These are phyloP conservation scores for Rhodotorula glutinis DNA, from an alignment of 1,284 basidiomycete genomes.

Conservation along the genomic window DNA sequence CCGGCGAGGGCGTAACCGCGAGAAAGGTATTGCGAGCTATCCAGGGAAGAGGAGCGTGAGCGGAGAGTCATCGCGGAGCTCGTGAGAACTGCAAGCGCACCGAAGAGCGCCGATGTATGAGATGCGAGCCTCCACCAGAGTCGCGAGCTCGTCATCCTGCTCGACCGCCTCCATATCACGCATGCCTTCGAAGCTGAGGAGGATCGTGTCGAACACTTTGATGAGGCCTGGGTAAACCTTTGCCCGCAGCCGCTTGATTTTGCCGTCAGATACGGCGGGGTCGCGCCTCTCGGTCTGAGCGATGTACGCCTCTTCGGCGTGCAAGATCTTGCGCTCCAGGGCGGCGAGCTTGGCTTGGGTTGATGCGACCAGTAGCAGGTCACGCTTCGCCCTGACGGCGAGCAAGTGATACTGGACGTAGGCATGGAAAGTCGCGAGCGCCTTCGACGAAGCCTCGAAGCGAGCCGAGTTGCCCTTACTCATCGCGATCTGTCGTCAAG, in stretches of 20 bases:
- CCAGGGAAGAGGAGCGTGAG: neutral
- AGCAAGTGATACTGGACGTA: slow-evolving; percentile 83
- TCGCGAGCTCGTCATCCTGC: slow-evolving; percentile 74
- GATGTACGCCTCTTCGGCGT: slow-evolving; percentile 21
- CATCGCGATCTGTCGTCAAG: slow-evolving; percentile 49
- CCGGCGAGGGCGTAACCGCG: slow-evolving; percentile 61
- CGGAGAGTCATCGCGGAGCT: too few species aligned
- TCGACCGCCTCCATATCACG: slow-evolving; percentile 77
- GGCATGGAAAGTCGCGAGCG: slow-evolving; percentile 72
- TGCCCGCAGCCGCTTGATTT: slow-evolving; percentile 20
- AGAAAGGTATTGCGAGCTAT: slow-evolving; percentile 66
- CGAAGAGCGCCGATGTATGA: slow-evolving; percentile 70
- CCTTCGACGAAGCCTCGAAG: slow-evolving; percentile 42
- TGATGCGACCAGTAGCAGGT: slow-evolving; percentile 72
- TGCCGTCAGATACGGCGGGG: slow-evolving; percentile 43
- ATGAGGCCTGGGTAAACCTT: slow-evolving; percentile 76
- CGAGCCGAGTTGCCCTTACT: slow-evolving; percentile 46
- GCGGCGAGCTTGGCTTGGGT: slow-evolving; percentile 52
- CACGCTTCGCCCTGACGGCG: slow-evolving; percentile 78
- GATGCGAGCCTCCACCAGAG: slow-evolving; percentile 69
- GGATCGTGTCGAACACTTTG: slow-evolving; percentile 77
- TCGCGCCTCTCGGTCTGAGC: slow-evolving; percentile 21
- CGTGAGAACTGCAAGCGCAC: too few species aligned
- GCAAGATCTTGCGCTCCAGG: slow-evolving; percentile 46
- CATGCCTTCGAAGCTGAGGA: slow-evolving; percentile 80